A percentile compares a stretch with the other conserved stretches of the same genome.
Evolutionary conservation across 345 rosid genomes (phyloP).

Genomic region (Alliaria petiolata): DNA sequence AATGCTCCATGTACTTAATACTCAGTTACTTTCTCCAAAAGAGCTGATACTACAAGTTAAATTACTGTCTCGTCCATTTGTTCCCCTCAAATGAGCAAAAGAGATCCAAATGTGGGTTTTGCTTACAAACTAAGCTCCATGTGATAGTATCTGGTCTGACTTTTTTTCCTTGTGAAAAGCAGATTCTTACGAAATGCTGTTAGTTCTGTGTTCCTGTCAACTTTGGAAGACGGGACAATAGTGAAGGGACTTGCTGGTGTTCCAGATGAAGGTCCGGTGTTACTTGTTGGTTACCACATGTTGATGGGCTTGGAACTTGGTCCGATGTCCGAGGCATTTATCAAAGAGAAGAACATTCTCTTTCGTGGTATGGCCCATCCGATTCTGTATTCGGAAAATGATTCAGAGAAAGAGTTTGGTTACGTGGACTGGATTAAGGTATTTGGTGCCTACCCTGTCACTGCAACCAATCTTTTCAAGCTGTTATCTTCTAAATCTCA

Average conservation of each 20-base stretch:
- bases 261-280: slow-evolving; percentile 78
- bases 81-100: not conserved
- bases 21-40: not conserved
- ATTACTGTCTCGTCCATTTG: not conserved
- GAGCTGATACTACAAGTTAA: not conserved
- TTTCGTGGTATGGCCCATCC: slow-evolving; percentile 72
- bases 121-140: not conserved
- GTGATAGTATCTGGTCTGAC: not conserved
- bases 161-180: slow-evolving; percentile 17
- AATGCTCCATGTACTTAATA: not conserved
- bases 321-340: slow-evolving; percentile 53
- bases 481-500: slow-evolving; percentile 56
- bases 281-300: slow-evolving; percentile 81
- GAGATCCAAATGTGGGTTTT: not conserved
- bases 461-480: slow-evolving; percentile 58
- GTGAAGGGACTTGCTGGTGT: slow-evolving; percentile 77
- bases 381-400: slow-evolving; percentile 29
- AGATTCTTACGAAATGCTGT: slow-evolving; percentile 43
- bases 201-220: slow-evolving; percentile 59
- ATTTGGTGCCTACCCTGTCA: slow-evolving; percentile 71
- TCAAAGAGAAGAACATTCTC: slow-evolving; percentile 58
- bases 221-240: slow-evolving; percentile 63
- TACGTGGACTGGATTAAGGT: slow-evolving; percentile 54
- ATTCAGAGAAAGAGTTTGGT: slow-evolving; percentile 24
- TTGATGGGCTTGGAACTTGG: slow-evolving; percentile 61